Evolutionary conservation across 225 moss, liverwort and hornwort species (phyloP).

Genomic region (Anthoceros angustus): DNA sequence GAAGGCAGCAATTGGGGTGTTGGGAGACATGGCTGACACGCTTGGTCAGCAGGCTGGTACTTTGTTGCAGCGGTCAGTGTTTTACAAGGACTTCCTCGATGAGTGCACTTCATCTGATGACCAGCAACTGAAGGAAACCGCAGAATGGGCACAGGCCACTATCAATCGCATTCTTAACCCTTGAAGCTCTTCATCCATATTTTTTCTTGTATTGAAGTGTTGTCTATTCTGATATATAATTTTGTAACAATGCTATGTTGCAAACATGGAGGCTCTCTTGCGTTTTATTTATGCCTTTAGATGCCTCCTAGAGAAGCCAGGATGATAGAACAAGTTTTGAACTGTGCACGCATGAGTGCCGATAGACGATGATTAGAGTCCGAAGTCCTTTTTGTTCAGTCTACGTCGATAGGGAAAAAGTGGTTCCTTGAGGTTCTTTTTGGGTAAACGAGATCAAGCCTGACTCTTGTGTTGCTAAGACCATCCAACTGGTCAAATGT

Average conservation of each 20-base stretch:
- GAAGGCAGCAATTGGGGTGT: not conserved
- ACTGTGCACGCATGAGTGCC: too few relatives aligned
- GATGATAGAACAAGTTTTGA: too few relatives aligned
- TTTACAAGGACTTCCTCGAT: conserved; percentile 9
- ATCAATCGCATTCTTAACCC: conserved; percentile 7
- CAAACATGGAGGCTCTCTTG: not conserved
- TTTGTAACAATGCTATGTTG: not conserved
- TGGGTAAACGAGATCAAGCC: too few relatives aligned
- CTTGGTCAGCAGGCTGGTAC: not conserved
- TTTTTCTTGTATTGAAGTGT: conserved; percentile 2
- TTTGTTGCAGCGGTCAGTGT: conserved; percentile 5
- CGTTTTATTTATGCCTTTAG: not conserved
- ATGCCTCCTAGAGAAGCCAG: not conserved
- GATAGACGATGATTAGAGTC: too few relatives aligned
- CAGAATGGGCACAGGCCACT: conserved; percentile 5
- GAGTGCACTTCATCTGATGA: conserved; percentile 9
- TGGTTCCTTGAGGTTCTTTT: too few relatives aligned
- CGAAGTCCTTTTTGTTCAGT: too few relatives aligned
- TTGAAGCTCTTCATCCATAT: conserved; percentile 2
- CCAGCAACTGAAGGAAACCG: conserved; percentile 8
- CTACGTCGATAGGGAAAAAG: too few relatives aligned
- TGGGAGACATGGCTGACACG: too few relatives aligned
- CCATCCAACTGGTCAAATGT: too few relatives aligned
- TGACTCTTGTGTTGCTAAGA: too few relatives aligned
- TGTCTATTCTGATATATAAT: conserved; percentile 3